phyloP scores from a whole-genome alignment of 805 yeast species.

The Yarrowia yakushimensis region DNA sequence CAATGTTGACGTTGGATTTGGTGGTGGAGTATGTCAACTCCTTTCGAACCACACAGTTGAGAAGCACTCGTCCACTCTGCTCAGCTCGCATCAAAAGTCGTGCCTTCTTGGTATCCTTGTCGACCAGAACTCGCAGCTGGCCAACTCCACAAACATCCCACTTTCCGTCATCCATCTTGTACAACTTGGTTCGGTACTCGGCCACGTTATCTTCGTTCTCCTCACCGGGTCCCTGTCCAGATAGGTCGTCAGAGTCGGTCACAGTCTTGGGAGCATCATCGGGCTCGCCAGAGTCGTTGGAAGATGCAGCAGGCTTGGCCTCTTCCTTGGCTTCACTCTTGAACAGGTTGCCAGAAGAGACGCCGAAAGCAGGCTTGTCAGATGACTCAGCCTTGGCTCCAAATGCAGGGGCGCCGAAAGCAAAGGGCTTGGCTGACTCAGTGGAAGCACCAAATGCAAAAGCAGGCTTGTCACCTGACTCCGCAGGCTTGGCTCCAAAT shows the following conservation, averaged over 20 bases:
- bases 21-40: conserved; percentile 51
- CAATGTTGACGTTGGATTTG: conserved; percentile 63
- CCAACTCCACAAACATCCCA: conserved; percentile 61
- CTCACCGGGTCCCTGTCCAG: conserved; percentile 72
- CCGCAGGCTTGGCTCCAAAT: background rate
- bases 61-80: conserved; percentile 73
- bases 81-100: conserved; percentile 83
- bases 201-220: conserved; percentile 67
- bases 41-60: conserved; percentile 61
- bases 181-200: conserved; percentile 68
- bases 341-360: conserved; percentile 8
- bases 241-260: conserved; percentile 41
- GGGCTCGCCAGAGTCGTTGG: background rate
- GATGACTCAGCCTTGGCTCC: conserved; percentile 28
- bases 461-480: conserved; percentile 23
- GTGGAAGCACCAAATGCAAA: conserved; percentile 31
- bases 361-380: conserved; percentile 3
- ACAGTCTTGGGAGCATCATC: conserved; percentile 30
- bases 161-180: conserved; percentile 53
- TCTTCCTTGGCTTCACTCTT: background rate
- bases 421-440: conserved; percentile 29
- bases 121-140: conserved; percentile 66
- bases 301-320: background rate
- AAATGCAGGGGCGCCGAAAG: conserved; percentile 28
- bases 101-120: conserved; percentile 56